Percentiles rank a stretch among this genome's conserved stretches.
phyloP scores from a whole-genome alignment of 345 rosid genomes.

The Eucalyptus regnans region DNA sequence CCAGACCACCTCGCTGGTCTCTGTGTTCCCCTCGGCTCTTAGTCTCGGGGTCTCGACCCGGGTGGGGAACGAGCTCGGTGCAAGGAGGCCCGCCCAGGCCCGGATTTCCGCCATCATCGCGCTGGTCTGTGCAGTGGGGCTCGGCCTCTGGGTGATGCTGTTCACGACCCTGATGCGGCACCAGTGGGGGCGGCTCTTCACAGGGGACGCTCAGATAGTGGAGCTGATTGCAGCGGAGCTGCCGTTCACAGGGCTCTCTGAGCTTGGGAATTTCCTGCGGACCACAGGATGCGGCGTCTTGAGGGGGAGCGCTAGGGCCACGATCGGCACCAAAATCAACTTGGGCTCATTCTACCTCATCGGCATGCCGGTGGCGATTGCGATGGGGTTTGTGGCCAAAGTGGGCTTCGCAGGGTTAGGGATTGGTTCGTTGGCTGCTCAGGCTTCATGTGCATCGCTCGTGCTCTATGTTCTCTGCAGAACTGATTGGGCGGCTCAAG shows the following conservation, averaged over 20 bases:
- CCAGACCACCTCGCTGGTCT: conserved; percentile 78
- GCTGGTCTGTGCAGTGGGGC: conserved; percentile 31
- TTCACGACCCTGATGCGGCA: conserved; percentile 65
- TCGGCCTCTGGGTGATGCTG: conserved; percentile 60
- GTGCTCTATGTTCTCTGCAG: conserved; percentile 54
- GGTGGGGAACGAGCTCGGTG: conserved; percentile 86
- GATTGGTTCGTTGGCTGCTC: conserved; percentile 88
- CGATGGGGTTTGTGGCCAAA: conserved; percentile 49
- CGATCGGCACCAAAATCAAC: conserved; percentile 87
- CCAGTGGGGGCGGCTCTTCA: conserved; percentile 70
- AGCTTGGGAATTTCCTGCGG: conserved; percentile 94
- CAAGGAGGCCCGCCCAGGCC: conserved; percentile 63
- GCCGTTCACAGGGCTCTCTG: conserved; percentile 82
- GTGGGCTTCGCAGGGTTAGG: conserved; percentile 82
- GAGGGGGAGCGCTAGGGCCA: conserved; percentile 88
- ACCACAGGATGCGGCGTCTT: conserved; percentile 87
- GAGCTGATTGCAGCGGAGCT: conserved; percentile 67
- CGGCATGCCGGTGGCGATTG: conserved; percentile 82
- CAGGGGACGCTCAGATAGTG: conserved; percentile 49
- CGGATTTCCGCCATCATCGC: conserved; percentile 69
- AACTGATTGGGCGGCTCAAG: conserved; percentile 73
- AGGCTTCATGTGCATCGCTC: conserved; percentile 70
- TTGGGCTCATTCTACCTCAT: conserved; percentile 84
- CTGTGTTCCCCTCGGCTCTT: conserved; percentile 82
- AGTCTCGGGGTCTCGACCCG: conserved; percentile 90